These are phyloP conservation scores for Thelonectria discophora DNA, from an alignment of 2,329 filamentous ascomycete species.

Conservation along the genomic window DNA sequence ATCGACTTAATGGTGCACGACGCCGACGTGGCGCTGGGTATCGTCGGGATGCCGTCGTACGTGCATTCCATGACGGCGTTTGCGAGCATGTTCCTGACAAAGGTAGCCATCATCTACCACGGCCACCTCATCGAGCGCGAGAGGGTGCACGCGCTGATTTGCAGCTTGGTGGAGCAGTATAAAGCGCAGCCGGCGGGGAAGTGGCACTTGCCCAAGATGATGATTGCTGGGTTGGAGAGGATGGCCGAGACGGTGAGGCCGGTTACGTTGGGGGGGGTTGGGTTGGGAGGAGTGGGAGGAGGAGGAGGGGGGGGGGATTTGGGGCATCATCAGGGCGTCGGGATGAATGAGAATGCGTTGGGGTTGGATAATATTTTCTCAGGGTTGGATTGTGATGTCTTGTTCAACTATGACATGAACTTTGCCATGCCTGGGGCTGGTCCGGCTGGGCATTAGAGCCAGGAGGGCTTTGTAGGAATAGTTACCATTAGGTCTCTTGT, in stretches of 20 bases:
- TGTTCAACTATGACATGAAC: slow-evolving; percentile 30
- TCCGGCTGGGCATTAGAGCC: neutral
- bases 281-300: too few relatives aligned
- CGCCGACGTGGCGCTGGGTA: slow-evolving; percentile 48
- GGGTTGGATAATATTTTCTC: slow-evolving; percentile 34
- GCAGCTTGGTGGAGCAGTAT: slow-evolving; percentile 50
- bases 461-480: too few relatives aligned
- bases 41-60: slow-evolving; percentile 57
- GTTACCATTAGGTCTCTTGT: too few relatives aligned
- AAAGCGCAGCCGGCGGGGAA: slow-evolving; percentile 41
- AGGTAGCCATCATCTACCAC: slow-evolving; percentile 53
- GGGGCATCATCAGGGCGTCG: too few relatives aligned
- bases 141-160: slow-evolving; percentile 49
- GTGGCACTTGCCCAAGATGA: too few relatives aligned
- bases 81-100: slow-evolving; percentile 59
- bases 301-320: too few relatives aligned
- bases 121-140: slow-evolving; percentile 50
- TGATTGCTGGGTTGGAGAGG: too few relatives aligned
- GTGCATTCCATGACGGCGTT: slow-evolving; percentile 61
- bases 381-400: slow-evolving; percentile 28
- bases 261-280: too few relatives aligned
- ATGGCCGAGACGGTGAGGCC: too few relatives aligned
- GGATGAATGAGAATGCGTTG: too few relatives aligned
- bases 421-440: slow-evolving; percentile 24
- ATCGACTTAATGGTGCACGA: slow-evolving; percentile 53